Evolutionary conservation across 345 rosid species (phyloP).

Genomic region (Kernera saxatilis): DNA sequence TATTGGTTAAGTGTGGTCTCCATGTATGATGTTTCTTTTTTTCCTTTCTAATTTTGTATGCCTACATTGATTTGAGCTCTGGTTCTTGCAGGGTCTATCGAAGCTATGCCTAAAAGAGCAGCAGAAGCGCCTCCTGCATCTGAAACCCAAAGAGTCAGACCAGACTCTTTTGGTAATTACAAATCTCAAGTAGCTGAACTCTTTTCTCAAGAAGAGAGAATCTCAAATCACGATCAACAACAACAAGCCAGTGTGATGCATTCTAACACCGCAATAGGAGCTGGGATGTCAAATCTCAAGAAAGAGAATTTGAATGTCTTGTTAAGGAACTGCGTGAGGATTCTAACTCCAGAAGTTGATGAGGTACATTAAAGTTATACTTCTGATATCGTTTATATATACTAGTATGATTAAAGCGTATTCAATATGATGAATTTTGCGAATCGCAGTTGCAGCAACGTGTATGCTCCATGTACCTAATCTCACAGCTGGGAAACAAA

Average conservation of each 20-base stretch:
- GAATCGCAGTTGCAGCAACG: constrained; percentile 12
- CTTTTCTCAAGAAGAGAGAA: constrained; percentile 37
- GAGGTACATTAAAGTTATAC: constrained; percentile 35
- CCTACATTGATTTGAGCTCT: background rate
- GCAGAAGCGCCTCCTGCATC: constrained; percentile 15
- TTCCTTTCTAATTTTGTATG: background rate
- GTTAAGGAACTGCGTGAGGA: constrained; percentile 40
- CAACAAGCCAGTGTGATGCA: constrained; percentile 8
- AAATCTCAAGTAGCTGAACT: constrained; percentile 34
- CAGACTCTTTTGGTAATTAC: constrained; percentile 45
- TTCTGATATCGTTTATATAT: background rate
- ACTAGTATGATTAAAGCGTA: background rate
- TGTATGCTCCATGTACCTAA: background rate
- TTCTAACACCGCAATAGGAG: constrained; percentile 34
- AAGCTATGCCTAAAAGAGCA: constrained; percentile 25
- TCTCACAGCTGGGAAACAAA: background rate
- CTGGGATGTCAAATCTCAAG: constrained; percentile 37
- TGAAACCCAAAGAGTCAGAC: constrained; percentile 23
- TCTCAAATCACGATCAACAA: constrained; percentile 1
- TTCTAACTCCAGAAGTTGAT: constrained; percentile 43
- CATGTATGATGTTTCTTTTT: background rate
- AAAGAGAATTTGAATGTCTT: constrained; percentile 41
- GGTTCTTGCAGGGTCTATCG: background rate
- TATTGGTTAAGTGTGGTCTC: too few relatives aligned
- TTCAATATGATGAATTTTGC: background rate